A percentile compares a stretch with the other conserved stretches of the same genome.
phyloP scores from a whole-genome alignment of 331 rosid species.

The Pyracantha coccinea region DNA sequence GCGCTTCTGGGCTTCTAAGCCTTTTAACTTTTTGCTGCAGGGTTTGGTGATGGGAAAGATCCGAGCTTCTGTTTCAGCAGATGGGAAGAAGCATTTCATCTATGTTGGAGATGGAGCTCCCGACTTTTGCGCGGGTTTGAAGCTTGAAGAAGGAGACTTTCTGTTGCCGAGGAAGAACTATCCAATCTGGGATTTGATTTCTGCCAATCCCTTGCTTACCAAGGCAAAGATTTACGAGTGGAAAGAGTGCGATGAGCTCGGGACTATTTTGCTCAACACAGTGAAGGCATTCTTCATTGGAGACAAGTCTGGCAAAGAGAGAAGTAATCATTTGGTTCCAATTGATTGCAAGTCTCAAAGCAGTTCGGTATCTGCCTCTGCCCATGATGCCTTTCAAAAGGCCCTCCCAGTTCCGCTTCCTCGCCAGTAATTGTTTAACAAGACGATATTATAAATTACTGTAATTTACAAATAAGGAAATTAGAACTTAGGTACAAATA shows the following conservation, averaged over 20 bases:
- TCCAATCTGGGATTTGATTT: constrained; percentile 51
- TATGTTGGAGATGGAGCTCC: constrained; percentile 68
- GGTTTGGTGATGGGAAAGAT: constrained; percentile 43
- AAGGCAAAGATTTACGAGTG: constrained; percentile 56
- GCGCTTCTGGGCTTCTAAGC: background rate
- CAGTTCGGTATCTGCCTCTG: background rate
- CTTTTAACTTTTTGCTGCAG: constrained; percentile 14
- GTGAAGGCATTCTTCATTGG: constrained; percentile 18
- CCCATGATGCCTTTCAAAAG: background rate
- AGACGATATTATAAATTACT: background rate
- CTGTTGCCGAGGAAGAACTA: constrained; percentile 71
- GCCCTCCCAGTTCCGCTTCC: constrained; percentile 10
- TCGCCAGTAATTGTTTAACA: background rate
- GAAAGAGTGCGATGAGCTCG: constrained; percentile 45
- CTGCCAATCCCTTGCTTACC: constrained; percentile 34
- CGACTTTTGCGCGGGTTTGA: constrained; percentile 67
- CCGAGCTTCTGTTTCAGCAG: constrained; percentile 18
- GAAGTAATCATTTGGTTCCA: constrained; percentile 17
- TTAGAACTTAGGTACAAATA: no score
- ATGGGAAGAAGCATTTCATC: constrained; percentile 32
- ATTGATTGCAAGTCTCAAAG: constrained; percentile 35
- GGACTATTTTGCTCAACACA: constrained; percentile 19
- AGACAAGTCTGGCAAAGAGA: background rate
- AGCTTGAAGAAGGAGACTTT: constrained; percentile 40
- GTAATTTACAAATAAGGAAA: background rate